phyloP scores from a whole-genome alignment of 495 filamentous ascomycete genomes.

The Xylaria scruposa region DNA sequence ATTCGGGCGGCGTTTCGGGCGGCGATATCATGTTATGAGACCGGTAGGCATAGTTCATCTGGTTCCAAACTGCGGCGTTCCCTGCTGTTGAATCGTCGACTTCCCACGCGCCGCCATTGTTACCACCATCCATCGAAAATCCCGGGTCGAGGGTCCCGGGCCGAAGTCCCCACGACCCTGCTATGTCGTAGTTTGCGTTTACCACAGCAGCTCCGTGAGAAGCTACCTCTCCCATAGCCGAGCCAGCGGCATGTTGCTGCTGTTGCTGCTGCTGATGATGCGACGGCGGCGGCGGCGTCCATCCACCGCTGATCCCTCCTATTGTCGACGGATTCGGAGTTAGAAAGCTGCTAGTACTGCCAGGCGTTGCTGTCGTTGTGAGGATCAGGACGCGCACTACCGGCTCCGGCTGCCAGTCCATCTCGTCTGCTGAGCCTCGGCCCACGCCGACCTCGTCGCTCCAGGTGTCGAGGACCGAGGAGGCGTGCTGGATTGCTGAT shows the following conservation, averaged over 20 bases:
- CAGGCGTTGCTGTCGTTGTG: background rate
- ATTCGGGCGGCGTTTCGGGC: slow-evolving; percentile 3
- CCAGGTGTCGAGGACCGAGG: slow-evolving; percentile 36
- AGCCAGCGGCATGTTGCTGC: too few species aligned
- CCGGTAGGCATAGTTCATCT: background rate
- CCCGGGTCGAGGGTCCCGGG: background rate
- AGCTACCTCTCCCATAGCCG: background rate
- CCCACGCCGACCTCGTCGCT: slow-evolving; percentile 43
- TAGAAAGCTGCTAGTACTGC: background rate
- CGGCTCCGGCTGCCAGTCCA: slow-evolving; percentile 50
- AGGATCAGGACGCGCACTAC: slow-evolving; percentile 35
- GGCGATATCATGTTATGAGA: background rate
- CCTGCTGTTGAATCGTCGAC: background rate
- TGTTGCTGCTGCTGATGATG: background rate
- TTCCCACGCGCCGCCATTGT: background rate
- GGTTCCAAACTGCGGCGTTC: background rate
- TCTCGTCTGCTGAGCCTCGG: slow-evolving; percentile 37
- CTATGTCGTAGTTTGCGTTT: background rate
- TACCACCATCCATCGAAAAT: background rate
- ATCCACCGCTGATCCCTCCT: background rate
- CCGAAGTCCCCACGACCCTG: background rate
- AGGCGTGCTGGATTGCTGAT: slow-evolving; percentile 19
- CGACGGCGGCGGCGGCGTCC: background rate
- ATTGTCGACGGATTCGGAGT: background rate
- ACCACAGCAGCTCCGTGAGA: background rate